phyloP scores from a whole-genome alignment of 495 filamentous ascomycete genomes.

The Aspergillus mulundensis region DNA sequence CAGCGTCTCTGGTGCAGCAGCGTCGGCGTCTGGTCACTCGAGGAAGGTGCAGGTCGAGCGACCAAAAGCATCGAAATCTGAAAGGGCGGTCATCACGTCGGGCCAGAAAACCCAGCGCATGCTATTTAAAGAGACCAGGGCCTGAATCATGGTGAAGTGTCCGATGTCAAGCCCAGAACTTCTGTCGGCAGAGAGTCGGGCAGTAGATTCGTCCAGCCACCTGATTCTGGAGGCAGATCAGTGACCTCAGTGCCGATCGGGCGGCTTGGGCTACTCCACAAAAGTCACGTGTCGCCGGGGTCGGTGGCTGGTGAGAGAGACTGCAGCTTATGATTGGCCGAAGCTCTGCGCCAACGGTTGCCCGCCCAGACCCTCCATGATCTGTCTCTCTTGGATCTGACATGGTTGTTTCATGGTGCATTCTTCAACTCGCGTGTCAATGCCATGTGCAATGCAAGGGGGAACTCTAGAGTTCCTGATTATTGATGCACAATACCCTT shows the following conservation, averaged over 20 bases:
- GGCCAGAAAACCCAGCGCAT: neutral
- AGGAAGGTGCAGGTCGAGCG: constrained; percentile 11
- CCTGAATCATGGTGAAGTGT: neutral
- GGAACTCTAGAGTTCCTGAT: neutral
- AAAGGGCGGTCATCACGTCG: neutral
- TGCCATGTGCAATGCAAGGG: constrained; percentile 1
- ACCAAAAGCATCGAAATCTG: neutral
- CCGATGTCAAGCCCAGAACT: neutral
- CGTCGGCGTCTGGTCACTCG: neutral
- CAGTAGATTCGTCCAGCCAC: constrained; percentile 17
- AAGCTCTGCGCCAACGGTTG: neutral
- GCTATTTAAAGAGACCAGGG: constrained; percentile 7
- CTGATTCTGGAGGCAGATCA: constrained; percentile 1
- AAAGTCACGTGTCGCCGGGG: neutral
- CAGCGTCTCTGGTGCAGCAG: neutral
- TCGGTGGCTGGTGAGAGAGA: neutral
- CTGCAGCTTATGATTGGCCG: neutral
- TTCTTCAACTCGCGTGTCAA: neutral
- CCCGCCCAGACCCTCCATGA: neutral
- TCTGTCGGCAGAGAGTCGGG: neutral
- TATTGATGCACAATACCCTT: neutral
- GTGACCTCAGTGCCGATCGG: constrained; percentile 7
- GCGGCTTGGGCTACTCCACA: constrained; percentile 9
- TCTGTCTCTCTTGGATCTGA: neutral
- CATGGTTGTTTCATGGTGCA: neutral